These are phyloP conservation scores for Gynochthodes officinalis DNA, from an alignment of 257 asterid genomes.

Conservation along the genomic window DNA sequence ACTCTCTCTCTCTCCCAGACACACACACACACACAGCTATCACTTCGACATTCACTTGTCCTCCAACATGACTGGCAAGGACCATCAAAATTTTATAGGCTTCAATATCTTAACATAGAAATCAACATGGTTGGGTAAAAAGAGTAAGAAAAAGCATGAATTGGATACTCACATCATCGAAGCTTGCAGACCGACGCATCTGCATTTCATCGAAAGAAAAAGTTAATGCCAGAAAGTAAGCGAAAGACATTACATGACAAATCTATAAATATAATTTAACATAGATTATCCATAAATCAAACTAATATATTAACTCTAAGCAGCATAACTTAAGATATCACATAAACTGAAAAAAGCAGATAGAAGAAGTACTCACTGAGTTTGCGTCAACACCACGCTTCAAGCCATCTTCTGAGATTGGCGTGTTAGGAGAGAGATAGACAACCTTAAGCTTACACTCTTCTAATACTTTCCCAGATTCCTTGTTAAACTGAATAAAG, in stretches of 20 bases:
- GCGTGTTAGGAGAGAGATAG: constrained; percentile 39
- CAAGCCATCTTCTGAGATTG: constrained; percentile 32
- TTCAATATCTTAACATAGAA: constrained; percentile 12
- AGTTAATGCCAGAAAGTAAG: constrained; percentile 4
- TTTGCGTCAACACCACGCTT: constrained; percentile 25
- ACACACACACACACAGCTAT: background rate
- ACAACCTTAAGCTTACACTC: constrained; percentile 76
- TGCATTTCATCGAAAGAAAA: constrained; percentile 7
- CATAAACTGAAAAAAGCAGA: background rate
- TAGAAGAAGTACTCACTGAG: constrained; percentile 34
- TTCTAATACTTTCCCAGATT: constrained; percentile 47
- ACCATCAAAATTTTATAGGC: constrained; percentile 1
- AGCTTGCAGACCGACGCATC: constrained; percentile 12
- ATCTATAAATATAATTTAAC: background rate
- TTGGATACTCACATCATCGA: constrained; percentile 20
- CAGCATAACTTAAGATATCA: background rate
- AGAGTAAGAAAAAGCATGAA: background rate
- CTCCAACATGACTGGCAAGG: background rate
- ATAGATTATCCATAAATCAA: background rate
- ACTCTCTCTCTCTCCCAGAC: background rate
- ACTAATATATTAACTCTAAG: background rate
- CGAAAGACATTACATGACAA: background rate
- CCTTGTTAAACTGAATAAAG: constrained; percentile 60
- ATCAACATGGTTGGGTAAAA: background rate
- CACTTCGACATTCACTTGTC: background rate